Conservation (phyloP, 148 eudicot genomes). For the Rhododendron vialii region DNA sequence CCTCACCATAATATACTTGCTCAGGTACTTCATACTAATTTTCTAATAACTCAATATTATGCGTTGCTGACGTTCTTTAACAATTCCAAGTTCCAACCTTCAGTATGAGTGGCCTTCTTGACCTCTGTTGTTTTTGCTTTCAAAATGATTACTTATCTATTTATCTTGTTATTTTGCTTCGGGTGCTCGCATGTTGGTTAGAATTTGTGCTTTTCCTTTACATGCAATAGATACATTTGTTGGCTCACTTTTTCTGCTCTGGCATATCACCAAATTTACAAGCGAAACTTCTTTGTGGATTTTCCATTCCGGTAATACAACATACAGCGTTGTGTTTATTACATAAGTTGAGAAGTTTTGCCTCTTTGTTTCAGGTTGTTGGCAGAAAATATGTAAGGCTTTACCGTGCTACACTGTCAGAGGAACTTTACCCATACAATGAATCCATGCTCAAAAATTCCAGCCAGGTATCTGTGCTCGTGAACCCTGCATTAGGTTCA, state of each 20-base stretch:
- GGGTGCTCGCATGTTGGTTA: not conserved
- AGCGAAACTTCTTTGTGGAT: not conserved
- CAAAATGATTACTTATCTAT: not conserved
- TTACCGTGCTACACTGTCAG: conserved; percentile 71
- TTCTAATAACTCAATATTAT: not conserved
- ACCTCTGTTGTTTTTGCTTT: not conserved
- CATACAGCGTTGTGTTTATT: not conserved
- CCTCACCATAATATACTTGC: conserved; percentile 96
- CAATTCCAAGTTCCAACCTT: not conserved
- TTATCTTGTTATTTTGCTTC: not conserved
- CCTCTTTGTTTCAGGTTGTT: conserved; percentile 55
- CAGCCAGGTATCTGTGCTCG: conserved; percentile 62
- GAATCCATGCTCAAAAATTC: conserved; percentile 91
- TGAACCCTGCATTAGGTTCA: not conserved
- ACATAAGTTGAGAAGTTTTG: not conserved
- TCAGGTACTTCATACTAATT: conserved; percentile 52
- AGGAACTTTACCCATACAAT: conserved; percentile 76
- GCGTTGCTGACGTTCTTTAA: not conserved
- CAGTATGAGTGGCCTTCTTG: not conserved
- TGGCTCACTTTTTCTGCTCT: not conserved
- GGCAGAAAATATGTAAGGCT: conserved; percentile 93
- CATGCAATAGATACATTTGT: not conserved
- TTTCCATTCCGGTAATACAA: not conserved
- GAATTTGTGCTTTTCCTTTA: not conserved
- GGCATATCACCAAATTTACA: not conserved